phyloP scores from a whole-genome alignment of 139 green algal species.

The Chlorella sp. region DNA sequence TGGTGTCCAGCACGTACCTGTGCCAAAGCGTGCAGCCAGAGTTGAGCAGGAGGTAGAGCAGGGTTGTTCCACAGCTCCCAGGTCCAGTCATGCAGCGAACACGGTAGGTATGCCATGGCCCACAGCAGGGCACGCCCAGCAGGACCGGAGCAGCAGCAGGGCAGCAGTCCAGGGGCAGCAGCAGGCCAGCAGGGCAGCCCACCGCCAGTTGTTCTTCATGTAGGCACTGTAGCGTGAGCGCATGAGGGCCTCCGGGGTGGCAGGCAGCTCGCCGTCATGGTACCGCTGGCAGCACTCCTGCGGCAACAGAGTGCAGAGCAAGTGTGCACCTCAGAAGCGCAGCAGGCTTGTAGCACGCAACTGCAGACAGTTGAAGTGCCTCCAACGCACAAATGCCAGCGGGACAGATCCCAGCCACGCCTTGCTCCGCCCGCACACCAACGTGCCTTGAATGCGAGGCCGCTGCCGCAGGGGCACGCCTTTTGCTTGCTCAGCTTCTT shows the following conservation, averaged over 20 bases:
- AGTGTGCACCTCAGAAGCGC: too few relatives aligned
- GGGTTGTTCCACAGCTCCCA: too few relatives aligned
- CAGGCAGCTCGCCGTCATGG: constrained; percentile 35
- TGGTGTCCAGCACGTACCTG: constrained; percentile 52
- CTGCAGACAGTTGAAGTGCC: too few relatives aligned
- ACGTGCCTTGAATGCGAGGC: constrained; percentile 15
- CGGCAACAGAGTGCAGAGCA: background rate
- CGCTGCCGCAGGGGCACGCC: constrained; percentile 44
- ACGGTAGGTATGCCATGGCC: background rate
- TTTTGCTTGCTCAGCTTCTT: constrained; percentile 25
- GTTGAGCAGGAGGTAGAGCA: too few relatives aligned
- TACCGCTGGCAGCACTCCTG: constrained; percentile 49
- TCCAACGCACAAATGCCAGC: too few relatives aligned
- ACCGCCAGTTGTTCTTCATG: constrained; percentile 27
- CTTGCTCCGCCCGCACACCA: too few relatives aligned
- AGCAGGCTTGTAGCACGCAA: too few relatives aligned
- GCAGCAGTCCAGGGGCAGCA: background rate
- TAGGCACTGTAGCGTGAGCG: constrained; percentile 43
- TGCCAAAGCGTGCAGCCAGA: constrained; percentile 18
- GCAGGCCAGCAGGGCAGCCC: background rate
- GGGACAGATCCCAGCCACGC: background rate
- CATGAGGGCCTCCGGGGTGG: constrained; percentile 49
- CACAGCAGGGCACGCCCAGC: background rate
- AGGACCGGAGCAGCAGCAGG: background rate
- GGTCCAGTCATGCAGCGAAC: background rate